phyloP scores from a whole-genome alignment of 2,329 filamentous ascomycete species.

The Talaromyces sp. region DNA sequence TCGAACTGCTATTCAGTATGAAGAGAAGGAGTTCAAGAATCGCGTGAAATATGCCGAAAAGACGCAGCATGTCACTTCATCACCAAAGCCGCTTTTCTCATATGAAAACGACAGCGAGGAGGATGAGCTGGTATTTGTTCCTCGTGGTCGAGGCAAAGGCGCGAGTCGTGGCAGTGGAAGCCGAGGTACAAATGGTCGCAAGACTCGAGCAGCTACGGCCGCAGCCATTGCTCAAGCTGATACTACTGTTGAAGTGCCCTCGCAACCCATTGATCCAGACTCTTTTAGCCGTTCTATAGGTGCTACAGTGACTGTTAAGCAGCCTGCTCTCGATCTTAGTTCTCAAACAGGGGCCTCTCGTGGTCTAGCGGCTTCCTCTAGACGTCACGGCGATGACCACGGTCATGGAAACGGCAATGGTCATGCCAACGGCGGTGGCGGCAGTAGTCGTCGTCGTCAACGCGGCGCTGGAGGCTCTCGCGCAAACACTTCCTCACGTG shows the following conservation, averaged over 20 bases:
- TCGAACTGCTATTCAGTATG: conserved; percentile 44
- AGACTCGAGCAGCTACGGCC: conserved; percentile 24
- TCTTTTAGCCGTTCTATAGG: conserved; percentile 43
- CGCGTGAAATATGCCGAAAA: conserved; percentile 44
- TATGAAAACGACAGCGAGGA: conserved; percentile 47
- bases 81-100: conserved; percentile 42
- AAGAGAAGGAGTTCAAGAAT: conserved; percentile 43
- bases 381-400: conserved; percentile 26
- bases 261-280: conserved; percentile 45
- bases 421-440: neutral
- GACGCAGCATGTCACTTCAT: conserved; percentile 28
- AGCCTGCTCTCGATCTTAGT: conserved; percentile 27
- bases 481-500: conserved; percentile 26
- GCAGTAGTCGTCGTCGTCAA: conserved; percentile 9
- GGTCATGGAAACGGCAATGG: conserved; percentile 9
- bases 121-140: conserved; percentile 45
- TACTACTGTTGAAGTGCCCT: conserved; percentile 39
- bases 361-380: conserved; percentile 30
- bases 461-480: conserved; percentile 31
- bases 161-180: conserved; percentile 23
- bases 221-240: conserved; percentile 23
- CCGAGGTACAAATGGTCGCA: conserved; percentile 27
- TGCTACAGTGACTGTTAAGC: conserved; percentile 23
- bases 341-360: conserved; percentile 31
- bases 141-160: conserved; percentile 37